Conservation (phyloP, 176 grass and related monocot species). For the Zea luxurians region DNA sequence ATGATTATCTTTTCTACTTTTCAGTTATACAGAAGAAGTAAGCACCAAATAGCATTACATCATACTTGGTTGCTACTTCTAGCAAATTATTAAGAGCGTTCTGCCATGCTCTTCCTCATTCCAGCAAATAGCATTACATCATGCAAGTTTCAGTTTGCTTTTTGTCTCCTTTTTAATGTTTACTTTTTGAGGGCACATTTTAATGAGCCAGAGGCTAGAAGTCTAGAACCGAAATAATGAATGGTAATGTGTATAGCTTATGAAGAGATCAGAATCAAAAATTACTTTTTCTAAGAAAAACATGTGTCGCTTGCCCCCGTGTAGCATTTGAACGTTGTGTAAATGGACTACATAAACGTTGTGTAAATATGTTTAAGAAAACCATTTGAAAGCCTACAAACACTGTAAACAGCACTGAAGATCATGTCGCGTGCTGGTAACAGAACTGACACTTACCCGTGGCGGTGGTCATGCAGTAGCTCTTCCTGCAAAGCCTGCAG, state of each 20-base stretch:
- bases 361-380: too few relatives aligned
- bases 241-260: not conserved
- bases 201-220: not conserved
- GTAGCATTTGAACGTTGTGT: not conserved
- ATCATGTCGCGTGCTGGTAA: not conserved
- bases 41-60: not conserved
- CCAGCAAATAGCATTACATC: not conserved
- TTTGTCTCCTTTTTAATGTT: constrained; percentile 1
- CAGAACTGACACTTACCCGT: constrained; percentile 50
- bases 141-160: not conserved
- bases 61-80: not conserved
- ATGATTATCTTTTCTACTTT: not conserved
- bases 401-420: not conserved
- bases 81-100: not conserved
- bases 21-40: not conserved
- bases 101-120: not conserved
- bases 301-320: not conserved
- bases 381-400: not conserved
- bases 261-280: not conserved
- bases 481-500: constrained; percentile 90
- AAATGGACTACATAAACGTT: not conserved
- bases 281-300: not conserved
- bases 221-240: not conserved
- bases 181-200: not conserved
- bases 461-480: constrained; percentile 87